Conservation (phyloP, 805 yeast species). For the Suhomyces pyralidae region DNA sequence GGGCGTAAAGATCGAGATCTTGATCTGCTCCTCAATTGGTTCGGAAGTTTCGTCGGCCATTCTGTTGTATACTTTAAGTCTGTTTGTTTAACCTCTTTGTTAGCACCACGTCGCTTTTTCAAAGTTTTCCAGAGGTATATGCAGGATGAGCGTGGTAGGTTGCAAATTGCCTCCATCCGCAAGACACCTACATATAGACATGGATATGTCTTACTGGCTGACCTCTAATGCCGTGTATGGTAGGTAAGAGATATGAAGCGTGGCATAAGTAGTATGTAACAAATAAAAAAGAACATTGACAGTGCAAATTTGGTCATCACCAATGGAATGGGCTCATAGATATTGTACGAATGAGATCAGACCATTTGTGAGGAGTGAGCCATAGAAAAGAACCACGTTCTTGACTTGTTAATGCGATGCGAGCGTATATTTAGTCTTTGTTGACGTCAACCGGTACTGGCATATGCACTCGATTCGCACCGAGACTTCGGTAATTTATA, state of each 20-base stretch:
- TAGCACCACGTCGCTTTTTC: conserved; percentile 1
- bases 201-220: neutral
- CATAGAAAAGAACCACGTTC: neutral
- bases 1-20: conserved; percentile 57
- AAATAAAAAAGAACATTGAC: too few species aligned
- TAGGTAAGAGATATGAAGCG: too few species aligned
- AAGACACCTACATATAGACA: too few species aligned
- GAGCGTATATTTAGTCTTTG: neutral
- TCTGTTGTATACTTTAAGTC: neutral
- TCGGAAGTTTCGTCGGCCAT: conserved; percentile 22
- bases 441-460: neutral
- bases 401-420: neutral
- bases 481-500: neutral
- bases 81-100: neutral
- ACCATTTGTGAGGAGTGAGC: neutral
- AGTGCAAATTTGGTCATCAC: too few species aligned
- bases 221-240: neutral
- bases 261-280: too few species aligned
- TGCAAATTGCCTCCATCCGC: neutral
- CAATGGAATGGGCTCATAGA: neutral
- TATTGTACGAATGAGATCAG: neutral
- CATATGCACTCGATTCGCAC: neutral
- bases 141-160: neutral
- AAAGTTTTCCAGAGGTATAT: neutral
- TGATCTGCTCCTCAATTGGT: conserved; percentile 23